phyloP scores from a whole-genome alignment of 2,329 filamentous ascomycete genomes.

The Colletotrichum graminicola region DNA sequence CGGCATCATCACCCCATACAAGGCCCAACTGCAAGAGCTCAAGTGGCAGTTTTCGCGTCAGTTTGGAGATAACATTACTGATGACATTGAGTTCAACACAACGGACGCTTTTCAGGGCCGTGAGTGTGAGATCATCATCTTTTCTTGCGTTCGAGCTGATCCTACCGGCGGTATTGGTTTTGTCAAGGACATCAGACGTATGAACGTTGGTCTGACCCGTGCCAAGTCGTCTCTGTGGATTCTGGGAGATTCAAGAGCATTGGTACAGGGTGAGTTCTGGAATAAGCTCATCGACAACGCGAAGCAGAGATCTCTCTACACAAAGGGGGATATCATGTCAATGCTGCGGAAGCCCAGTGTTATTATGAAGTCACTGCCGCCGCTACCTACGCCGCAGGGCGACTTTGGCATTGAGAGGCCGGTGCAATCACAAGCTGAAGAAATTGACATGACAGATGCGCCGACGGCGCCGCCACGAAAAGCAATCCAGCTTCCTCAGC shows the following conservation, averaged over 20 bases:
- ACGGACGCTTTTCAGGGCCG: conserved; percentile 98
- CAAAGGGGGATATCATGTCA: conserved; percentile 69
- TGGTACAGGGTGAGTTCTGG: conserved; percentile 93
- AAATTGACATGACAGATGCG: conserved; percentile 41
- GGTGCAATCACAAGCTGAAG: conserved; percentile 18
- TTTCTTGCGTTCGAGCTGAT: conserved; percentile 95
- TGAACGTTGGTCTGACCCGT: conserved; percentile 98
- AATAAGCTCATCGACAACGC: conserved; percentile 87
- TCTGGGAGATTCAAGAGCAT: conserved; percentile 88
- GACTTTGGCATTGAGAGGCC: conserved; percentile 5
- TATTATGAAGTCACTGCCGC: conserved; percentile 41
- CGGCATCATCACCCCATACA: conserved; percentile 98
- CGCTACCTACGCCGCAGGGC: conserved; percentile 46
- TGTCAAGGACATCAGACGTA: conserved; percentile 96
- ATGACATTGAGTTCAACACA: conserved; percentile 95
- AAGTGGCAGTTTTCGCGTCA: conserved; percentile 78
- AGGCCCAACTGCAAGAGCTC: conserved; percentile 87
- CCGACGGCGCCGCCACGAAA: conserved; percentile 7
- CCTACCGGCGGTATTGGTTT: conserved; percentile 97
- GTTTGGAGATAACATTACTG: conserved; percentile 81
- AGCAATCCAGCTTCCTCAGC: conserved; percentile 12
- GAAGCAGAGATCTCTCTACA: conserved; percentile 79
- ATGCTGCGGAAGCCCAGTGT: conserved; percentile 63
- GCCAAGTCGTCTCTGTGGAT: conserved; percentile 98
- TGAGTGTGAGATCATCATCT: conserved; percentile 98